A percentile compares a stretch with the other conserved stretches of the same genome.
These are phyloP conservation scores for Mortierella antarctica DNA, from an alignment of 192 early-diverging fungal species.

Conservation along the genomic window DNA sequence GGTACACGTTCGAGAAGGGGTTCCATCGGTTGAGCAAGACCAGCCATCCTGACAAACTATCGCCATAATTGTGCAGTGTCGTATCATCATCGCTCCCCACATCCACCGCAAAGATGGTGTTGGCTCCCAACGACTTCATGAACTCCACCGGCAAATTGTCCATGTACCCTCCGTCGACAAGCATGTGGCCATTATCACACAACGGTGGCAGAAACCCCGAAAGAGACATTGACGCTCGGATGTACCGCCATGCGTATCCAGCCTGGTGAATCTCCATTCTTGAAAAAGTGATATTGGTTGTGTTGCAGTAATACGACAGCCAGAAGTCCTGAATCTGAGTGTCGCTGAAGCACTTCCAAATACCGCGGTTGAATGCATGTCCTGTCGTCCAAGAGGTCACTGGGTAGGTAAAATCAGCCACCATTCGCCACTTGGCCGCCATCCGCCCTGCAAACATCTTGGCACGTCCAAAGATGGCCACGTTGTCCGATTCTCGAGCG, in stretches of 20 bases:
- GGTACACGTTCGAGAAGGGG: conserved; percentile 73
- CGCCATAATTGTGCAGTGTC: conserved; percentile 90
- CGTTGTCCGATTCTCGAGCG: conserved; percentile 87
- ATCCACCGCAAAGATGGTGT: conserved; percentile 94
- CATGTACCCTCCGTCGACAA: conserved; percentile 99
- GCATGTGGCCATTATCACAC: conserved; percentile 95
- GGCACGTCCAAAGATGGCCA: conserved; percentile 86
- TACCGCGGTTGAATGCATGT: conserved; percentile 94
- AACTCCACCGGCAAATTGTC: conserved; percentile 96
- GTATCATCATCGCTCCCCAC: conserved; percentile 95
- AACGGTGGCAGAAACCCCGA: conserved; percentile 96
- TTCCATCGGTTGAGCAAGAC: conserved; percentile 85
- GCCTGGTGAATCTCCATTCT: conserved; percentile 91
- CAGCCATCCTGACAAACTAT: conserved; percentile 93
- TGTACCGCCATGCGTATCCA: conserved; percentile 97
- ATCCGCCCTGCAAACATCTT: conserved; percentile 86
- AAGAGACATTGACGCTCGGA: conserved; percentile 98
- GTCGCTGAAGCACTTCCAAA: conserved; percentile 96
- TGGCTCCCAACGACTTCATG: conserved; percentile 81
- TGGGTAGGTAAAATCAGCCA: conserved; percentile 96
- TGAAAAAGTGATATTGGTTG: conserved; percentile 96
- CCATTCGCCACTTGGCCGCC: conserved; percentile 86
- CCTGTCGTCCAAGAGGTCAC: conserved; percentile 90
- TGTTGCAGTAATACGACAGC: conserved; percentile 95
- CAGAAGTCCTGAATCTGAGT: conserved; percentile 98